Conservation (phyloP, 495 filamentous ascomycete species). For the Penicillium tannophilum region DNA sequence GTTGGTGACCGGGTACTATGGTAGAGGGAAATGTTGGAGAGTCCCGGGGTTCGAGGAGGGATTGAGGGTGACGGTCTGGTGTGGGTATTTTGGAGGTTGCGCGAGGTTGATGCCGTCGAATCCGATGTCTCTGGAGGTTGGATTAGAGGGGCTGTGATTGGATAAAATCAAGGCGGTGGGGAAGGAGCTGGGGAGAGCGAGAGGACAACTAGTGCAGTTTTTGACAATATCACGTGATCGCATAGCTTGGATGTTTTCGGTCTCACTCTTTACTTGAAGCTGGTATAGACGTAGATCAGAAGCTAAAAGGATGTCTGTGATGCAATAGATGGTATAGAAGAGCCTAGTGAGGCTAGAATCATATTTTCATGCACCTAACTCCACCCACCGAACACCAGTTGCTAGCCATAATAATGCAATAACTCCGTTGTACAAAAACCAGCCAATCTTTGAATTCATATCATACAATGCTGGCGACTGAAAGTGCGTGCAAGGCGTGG, state of each 20-base stretch:
- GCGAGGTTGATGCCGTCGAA: constrained; percentile 23
- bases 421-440: constrained; percentile 3
- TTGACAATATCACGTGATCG: not conserved
- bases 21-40: not conserved
- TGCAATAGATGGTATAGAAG: not conserved
- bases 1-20: not conserved
- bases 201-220: not conserved
- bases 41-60: constrained; percentile 8
- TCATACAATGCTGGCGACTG: not conserved
- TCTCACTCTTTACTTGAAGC: not conserved
- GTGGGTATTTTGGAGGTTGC: constrained; percentile 6
- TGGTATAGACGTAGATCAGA: not conserved
- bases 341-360: not conserved
- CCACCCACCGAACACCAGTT: not conserved
- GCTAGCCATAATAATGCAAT: not conserved
- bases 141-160: constrained; percentile 27
- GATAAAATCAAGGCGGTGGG: constrained; percentile 24
- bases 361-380: not conserved
- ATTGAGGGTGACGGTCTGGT: constrained; percentile 12
- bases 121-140: constrained; percentile 27
- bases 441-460: not conserved
- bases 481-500: not conserved
- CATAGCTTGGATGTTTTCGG: not conserved
- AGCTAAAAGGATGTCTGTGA: not conserved
- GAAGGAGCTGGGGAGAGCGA: not conserved